phyloP scores from a whole-genome alignment of 2,329 filamentous ascomycete species.

The Colletotrichum liaoningense region DNA sequence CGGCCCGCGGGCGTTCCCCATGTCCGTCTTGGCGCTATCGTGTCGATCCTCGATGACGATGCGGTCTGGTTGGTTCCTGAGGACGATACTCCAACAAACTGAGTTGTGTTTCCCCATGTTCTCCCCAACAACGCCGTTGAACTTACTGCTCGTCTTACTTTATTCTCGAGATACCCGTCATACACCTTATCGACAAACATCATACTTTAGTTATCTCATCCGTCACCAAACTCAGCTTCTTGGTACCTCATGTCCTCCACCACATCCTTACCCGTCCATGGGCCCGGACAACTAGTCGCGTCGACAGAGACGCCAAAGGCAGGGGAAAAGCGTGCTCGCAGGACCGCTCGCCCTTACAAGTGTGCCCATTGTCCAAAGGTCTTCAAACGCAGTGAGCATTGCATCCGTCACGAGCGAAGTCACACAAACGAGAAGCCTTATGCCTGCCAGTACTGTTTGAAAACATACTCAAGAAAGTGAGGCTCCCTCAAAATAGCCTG shows the following conservation, averaged over 20 bases:
- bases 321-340: not conserved
- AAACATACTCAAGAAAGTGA: constrained; percentile 10
- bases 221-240: not conserved
- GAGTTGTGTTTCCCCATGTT: not conserved
- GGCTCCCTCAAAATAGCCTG: not conserved
- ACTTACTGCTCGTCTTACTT: not conserved
- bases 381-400: constrained; percentile 16
- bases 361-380: not conserved
- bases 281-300: not conserved
- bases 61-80: not conserved
- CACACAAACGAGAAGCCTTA: constrained; percentile 14
- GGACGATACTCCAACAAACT: not conserved
- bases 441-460: not conserved
- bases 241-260: not conserved
- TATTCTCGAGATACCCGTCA: not conserved
- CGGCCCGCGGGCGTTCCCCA: not conserved
- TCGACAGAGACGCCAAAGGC: not conserved
- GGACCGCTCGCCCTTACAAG: not conserved
- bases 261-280: not conserved
- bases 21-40: constrained; percentile 1
- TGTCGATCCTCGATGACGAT: not conserved
- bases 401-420: not conserved
- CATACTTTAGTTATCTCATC: not conserved
- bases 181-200: not conserved
- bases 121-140: not conserved